Conservation (phyloP, 2,329 filamentous ascomycete species). For the Claviceps pazoutovae region DNA sequence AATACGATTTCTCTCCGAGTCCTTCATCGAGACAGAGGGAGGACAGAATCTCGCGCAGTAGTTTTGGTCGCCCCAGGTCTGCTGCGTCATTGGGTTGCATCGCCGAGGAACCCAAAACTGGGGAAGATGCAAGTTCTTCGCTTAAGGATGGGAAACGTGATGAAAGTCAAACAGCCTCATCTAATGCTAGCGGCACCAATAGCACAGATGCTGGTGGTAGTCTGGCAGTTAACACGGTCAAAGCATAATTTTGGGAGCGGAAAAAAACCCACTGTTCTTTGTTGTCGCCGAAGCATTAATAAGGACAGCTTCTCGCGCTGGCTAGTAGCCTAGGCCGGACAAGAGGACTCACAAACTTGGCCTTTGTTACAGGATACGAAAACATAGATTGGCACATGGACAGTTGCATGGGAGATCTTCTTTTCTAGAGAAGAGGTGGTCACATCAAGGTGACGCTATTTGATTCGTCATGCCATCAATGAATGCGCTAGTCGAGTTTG, state of each 20-base stretch:
- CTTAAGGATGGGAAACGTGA: not conserved
- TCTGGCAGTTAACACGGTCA: constrained; percentile 17
- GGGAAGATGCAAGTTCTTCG: not conserved
- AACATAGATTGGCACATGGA: too few relatives aligned
- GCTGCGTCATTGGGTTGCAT: constrained; percentile 32
- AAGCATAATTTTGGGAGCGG: not conserved
- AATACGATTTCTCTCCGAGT: constrained; percentile 21
- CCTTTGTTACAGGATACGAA: too few relatives aligned
- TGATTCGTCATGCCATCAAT: too few relatives aligned
- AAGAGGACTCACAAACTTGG: too few relatives aligned
- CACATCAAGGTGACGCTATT: too few relatives aligned
- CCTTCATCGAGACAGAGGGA: constrained; percentile 20
- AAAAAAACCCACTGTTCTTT: not conserved
- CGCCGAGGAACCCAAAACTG: constrained; percentile 26
- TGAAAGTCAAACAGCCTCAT: not conserved
- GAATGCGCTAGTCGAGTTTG: too few relatives aligned
- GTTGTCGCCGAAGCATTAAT: too few relatives aligned
- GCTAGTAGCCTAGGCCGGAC: too few relatives aligned
- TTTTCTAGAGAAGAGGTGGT: too few relatives aligned
- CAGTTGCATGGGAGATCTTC: too few relatives aligned
- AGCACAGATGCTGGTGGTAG: constrained; percentile 26
- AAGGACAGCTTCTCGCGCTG: too few relatives aligned
- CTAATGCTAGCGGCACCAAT: not conserved
- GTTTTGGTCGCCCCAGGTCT: constrained; percentile 22
- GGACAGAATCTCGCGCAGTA: constrained; percentile 19